These are phyloP conservation scores for Claviceps arundinis DNA, from an alignment of 2,329 filamentous ascomycete genomes.

Conservation along the genomic window DNA sequence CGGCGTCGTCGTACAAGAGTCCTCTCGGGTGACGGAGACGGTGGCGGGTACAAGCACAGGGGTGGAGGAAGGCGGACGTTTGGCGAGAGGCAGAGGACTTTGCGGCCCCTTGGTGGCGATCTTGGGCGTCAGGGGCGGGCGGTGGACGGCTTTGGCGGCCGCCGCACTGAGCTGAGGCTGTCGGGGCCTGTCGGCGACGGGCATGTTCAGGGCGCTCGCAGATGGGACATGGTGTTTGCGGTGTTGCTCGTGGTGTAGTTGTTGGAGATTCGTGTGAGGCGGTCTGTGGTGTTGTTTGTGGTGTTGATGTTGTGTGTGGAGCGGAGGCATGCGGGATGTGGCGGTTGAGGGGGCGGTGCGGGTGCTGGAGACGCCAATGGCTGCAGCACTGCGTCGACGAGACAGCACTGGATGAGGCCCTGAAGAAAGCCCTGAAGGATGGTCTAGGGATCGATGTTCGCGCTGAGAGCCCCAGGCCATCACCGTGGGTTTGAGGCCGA, in stretches of 20 bases:
- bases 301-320: too few species aligned
- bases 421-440: too few species aligned
- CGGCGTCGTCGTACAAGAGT: conserved; percentile 38
- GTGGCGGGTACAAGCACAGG: conserved; percentile 10
- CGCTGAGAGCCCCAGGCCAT: too few species aligned
- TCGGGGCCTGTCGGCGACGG: conserved; percentile 45
- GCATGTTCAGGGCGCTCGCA: conserved; percentile 18
- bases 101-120: conserved; percentile 29
- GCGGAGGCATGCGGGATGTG: background rate
- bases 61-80: conserved; percentile 16
- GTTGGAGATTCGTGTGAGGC: too few species aligned
- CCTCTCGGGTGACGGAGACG: conserved; percentile 25
- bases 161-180: conserved; percentile 56
- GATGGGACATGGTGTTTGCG: conserved; percentile 4
- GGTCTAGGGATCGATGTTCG: too few species aligned
- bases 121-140: conserved; percentile 41
- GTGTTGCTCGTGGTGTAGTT: background rate
- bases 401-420: too few species aligned
- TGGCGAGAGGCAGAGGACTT: conserved; percentile 24
- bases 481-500: too few species aligned
- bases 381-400: too few species aligned
- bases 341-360: background rate
- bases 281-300: too few species aligned
- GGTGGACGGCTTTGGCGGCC: conserved; percentile 38
- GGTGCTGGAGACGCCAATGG: too few species aligned